These are phyloP conservation scores for Phytopythium aichiense DNA, from an alignment of 352 stramenopile genomes.

Conservation along the genomic window DNA sequence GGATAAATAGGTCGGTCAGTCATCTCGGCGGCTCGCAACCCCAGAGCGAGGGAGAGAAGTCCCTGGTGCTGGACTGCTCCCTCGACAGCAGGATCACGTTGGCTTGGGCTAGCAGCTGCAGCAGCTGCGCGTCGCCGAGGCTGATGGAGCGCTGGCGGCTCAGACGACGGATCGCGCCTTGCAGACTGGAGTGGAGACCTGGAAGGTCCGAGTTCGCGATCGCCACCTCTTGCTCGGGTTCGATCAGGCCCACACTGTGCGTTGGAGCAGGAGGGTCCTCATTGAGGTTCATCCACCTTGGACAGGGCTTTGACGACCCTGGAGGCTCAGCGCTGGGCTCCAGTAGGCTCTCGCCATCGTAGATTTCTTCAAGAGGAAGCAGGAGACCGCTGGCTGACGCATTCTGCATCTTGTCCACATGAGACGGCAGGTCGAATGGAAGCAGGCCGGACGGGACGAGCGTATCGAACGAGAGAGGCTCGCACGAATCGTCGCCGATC, in stretches of 20 bases:
- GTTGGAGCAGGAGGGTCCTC: neutral
- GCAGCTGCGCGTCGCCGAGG: constrained; percentile 26
- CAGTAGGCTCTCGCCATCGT: neutral
- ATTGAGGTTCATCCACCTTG: neutral
- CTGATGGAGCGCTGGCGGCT: constrained; percentile 8
- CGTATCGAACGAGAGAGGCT: neutral
- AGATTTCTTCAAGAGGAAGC: neutral
- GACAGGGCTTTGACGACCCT: neutral
- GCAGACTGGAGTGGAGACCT: constrained; percentile 13
- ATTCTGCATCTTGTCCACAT: neutral
- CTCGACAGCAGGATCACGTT: constrained; percentile 15
- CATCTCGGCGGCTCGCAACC: neutral
- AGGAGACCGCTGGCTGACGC: too few relatives aligned
- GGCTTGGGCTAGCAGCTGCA: constrained; percentile 29
- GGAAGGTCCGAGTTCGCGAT: neutral
- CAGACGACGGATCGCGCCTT: constrained; percentile 27
- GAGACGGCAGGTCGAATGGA: neutral
- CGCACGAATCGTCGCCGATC: neutral
- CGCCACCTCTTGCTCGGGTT: neutral
- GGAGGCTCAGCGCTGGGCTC: neutral
- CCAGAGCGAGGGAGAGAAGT: neutral
- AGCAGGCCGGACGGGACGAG: neutral
- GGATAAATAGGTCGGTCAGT: too few relatives aligned
- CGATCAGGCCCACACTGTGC: neutral
- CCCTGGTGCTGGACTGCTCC: neutral